Conservation (phyloP, 441 rosid species). For the Pelargonium myrrhifolium region DNA sequence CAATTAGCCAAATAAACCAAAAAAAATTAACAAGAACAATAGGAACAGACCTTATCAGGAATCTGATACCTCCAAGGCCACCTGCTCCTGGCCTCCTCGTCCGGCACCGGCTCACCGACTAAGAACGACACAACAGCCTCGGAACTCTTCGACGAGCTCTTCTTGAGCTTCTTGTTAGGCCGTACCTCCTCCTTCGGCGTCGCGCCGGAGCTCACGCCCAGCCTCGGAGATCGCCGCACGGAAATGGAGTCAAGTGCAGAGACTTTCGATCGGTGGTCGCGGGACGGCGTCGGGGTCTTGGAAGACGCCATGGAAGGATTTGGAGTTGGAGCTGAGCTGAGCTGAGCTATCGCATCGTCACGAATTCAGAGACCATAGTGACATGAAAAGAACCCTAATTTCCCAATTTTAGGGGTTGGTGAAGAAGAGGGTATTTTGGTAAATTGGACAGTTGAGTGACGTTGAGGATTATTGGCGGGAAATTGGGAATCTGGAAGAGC, state of each 20-base stretch:
- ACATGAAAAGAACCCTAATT: neutral
- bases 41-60: neutral
- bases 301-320: neutral
- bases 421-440: neutral
- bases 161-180: neutral
- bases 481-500: too few relatives aligned
- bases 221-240: slow-evolving; percentile 3
- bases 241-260: neutral
- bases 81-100: slow-evolving; percentile 2
- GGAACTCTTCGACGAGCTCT: neutral
- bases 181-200: neutral
- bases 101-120: neutral
- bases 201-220: neutral
- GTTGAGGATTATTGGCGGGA: neutral
- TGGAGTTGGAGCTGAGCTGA: neutral
- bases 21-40: neutral
- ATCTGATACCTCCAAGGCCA: slow-evolving; percentile 1
- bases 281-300: neutral
- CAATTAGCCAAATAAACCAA: neutral
- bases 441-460: neutral
- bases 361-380: neutral
- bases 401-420: neutral
- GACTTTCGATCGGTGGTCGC: neutral
- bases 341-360: neutral
- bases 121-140: neutral